Conservation (phyloP, 768 basidiomycete species). For the Phlebiopsis flavidoalba region DNA sequence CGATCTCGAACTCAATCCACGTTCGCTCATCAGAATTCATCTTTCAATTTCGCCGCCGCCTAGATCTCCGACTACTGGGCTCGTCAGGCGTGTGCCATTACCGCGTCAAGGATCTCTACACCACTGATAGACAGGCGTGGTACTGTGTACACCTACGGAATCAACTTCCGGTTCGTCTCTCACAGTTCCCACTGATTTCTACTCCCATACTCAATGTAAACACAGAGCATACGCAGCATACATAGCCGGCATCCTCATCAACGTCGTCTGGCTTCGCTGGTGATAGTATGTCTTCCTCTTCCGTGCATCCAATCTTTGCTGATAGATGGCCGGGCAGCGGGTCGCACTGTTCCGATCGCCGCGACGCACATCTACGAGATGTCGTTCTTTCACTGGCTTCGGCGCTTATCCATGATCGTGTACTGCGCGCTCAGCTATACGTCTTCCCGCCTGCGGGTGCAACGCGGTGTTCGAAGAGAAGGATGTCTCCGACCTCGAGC, state of each 20-base stretch:
- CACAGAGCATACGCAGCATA: conserved; percentile 61
- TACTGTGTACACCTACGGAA: conserved; percentile 71
- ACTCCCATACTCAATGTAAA: neutral
- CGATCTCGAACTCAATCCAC: too few relatives aligned
- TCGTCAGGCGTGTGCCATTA: conserved; percentile 68
- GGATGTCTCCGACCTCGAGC: conserved; percentile 31
- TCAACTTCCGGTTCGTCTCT: conserved; percentile 57
- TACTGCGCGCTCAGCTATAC: conserved; percentile 56
- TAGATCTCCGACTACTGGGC: conserved; percentile 77
- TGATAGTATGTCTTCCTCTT: conserved; percentile 42
- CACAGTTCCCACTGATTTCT: neutral
- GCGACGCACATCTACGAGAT: conserved; percentile 73
- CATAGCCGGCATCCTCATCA: conserved; percentile 72
- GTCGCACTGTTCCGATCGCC: conserved; percentile 54
- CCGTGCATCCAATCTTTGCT: too few relatives aligned
- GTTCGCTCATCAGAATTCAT: too few relatives aligned
- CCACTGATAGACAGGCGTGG: conserved; percentile 49
- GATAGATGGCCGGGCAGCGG: conserved; percentile 31
- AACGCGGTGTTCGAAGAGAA: conserved; percentile 47
- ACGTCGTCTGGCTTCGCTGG: conserved; percentile 80
- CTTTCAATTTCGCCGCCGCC: neutral
- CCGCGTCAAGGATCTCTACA: conserved; percentile 69
- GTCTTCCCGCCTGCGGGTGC: conserved; percentile 57
- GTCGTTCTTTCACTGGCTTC: conserved; percentile 82
- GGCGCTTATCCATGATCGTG: conserved; percentile 53